Conservation (phyloP, 2,329 filamentous ascomycete species). For the Diaporthe vaccinii region DNA sequence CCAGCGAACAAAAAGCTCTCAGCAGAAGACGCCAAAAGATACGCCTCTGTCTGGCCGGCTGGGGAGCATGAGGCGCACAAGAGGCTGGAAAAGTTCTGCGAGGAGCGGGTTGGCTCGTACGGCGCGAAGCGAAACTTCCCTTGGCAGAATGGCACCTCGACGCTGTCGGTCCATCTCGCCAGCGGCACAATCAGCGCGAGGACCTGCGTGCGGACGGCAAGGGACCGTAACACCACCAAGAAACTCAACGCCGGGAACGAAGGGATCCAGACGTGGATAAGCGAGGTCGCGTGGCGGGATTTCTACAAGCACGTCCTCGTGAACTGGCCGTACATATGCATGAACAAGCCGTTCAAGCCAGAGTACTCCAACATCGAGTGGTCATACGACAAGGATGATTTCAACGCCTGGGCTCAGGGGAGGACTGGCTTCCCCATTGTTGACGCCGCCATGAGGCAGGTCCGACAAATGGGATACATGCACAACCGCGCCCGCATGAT, state of each 20-base stretch:
- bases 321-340: slow-evolving; percentile 86
- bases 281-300: slow-evolving; percentile 87
- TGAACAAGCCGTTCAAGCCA: slow-evolving; percentile 79
- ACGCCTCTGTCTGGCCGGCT: slow-evolving; percentile 76
- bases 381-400: slow-evolving; percentile 80
- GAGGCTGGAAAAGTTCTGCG: slow-evolving; percentile 76
- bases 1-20: slow-evolving; percentile 74
- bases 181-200: slow-evolving; percentile 75
- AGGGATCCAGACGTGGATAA: slow-evolving; percentile 81
- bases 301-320: slow-evolving; percentile 90
- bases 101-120: slow-evolving; percentile 74
- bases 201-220: slow-evolving; percentile 73
- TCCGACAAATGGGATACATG: slow-evolving; percentile 79
- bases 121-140: slow-evolving; percentile 76
- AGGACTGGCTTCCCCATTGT: slow-evolving; percentile 86
- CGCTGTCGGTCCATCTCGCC: slow-evolving; percentile 79
- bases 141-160: slow-evolving; percentile 72
- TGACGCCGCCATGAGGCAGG: slow-evolving; percentile 87
- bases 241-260: slow-evolving; percentile 75
- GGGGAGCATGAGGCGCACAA: slow-evolving; percentile 79
- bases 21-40: slow-evolving; percentile 69
- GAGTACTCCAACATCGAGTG: slow-evolving; percentile 87
- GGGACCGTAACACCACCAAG: slow-evolving; percentile 72
- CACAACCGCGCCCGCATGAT: slow-evolving; percentile 91
- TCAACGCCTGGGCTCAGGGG: slow-evolving; percentile 81